Percentiles rank a stretch among this genome's conserved stretches.
phyloP scores from a whole-genome alignment of 345 rosid species.

The Conringia planisiliqua region DNA sequence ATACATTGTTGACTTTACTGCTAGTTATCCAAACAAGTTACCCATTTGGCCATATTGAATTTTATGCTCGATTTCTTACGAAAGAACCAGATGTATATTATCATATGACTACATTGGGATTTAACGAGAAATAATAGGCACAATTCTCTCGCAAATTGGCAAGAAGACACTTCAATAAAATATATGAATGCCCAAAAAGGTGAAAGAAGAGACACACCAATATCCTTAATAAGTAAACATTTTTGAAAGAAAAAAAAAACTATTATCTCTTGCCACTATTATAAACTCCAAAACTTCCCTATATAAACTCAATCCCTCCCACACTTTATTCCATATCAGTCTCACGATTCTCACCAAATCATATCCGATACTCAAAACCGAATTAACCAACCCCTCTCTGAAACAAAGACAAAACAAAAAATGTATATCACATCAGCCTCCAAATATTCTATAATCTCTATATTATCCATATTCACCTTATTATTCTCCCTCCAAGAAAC shows the following conservation, averaged over 20 bases:
- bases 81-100: not conserved
- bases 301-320: slow-evolving; percentile 13
- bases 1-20: slow-evolving; percentile 26
- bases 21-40: slow-evolving; percentile 14
- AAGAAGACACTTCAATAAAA: slow-evolving; percentile 1
- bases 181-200: slow-evolving; percentile 8
- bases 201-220: slow-evolving; percentile 7
- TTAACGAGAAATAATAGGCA: slow-evolving; percentile 16
- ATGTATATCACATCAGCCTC: slow-evolving; percentile 8
- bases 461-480: not conserved
- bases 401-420: not conserved
- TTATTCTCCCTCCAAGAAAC: slow-evolving; percentile 28
- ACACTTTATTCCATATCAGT: slow-evolving; percentile 17
- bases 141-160: slow-evolving; percentile 16
- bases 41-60: not conserved
- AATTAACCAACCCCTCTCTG: slow-evolving; percentile 15
- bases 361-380: slow-evolving; percentile 14
- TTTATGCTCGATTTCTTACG: not conserved
- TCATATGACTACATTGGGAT: not conserved
- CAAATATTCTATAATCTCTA: slow-evolving; percentile 9
- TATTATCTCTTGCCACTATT: not conserved
- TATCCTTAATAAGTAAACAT: not conserved
- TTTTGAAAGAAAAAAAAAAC: not conserved
- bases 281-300: slow-evolving; percentile 10
- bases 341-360: slow-evolving; percentile 1